phyloP scores from a whole-genome alignment of 2,329 filamentous ascomycete genomes.

The Hypoxylon sp. region DNA sequence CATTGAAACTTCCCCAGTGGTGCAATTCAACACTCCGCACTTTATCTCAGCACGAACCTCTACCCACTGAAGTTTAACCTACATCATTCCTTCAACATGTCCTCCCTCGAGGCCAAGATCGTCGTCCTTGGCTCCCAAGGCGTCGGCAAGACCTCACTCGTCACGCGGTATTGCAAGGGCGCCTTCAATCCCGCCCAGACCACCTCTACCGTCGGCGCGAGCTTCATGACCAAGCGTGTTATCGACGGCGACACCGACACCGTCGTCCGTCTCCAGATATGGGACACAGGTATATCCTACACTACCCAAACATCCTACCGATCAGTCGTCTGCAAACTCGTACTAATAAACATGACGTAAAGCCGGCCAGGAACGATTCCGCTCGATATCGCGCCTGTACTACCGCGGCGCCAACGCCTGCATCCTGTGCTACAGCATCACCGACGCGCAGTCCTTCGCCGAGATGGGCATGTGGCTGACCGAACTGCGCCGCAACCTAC shows the following conservation, averaged over 20 bases:
- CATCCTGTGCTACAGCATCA: conserved; percentile 95
- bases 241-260: conserved; percentile 88
- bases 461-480: conserved; percentile 94
- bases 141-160: conserved; percentile 84
- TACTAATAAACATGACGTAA: conserved; percentile 27
- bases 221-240: conserved; percentile 84
- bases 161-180: conserved; percentile 82
- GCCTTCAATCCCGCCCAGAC: conserved; percentile 75
- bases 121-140: conserved; percentile 85
- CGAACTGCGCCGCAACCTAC: conserved; percentile 85
- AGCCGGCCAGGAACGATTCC: conserved; percentile 94
- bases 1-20: neutral
- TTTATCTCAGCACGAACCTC: conserved; percentile 1
- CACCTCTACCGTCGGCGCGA: conserved; percentile 82
- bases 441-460: conserved; percentile 84
- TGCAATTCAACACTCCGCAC: conserved; percentile 15
- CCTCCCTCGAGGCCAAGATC: conserved; percentile 84
- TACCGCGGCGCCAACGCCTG: conserved; percentile 96
- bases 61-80: neutral
- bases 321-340: conserved; percentile 27
- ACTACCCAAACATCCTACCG: neutral
- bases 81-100: conserved; percentile 54
- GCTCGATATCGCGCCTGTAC: conserved; percentile 94
- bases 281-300: conserved; percentile 80
- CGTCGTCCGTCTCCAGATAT: conserved; percentile 91